Conservation (phyloP, 306 rosid genomes). For the Cucurbita ficifolia region DNA sequence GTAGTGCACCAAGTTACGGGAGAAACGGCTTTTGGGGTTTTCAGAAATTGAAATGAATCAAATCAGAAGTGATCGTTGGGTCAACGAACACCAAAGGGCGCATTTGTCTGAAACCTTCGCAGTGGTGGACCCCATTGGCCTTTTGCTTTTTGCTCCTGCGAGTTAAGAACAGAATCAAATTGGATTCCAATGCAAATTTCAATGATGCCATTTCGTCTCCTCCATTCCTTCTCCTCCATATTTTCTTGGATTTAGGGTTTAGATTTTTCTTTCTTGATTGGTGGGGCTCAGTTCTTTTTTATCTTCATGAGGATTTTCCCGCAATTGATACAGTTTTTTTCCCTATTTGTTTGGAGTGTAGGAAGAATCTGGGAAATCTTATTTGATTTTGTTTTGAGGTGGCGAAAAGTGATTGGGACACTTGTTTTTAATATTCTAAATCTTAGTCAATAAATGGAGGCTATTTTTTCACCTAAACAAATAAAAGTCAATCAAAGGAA, state of each 20-base stretch:
- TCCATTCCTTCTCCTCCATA: not conserved
- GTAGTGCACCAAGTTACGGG: not conserved
- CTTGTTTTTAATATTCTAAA: not conserved
- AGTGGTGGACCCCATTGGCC: conserved; percentile 8
- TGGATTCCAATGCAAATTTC: no score
- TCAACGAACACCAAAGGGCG: not conserved
- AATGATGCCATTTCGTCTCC: not conserved
- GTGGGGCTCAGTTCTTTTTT: not conserved
- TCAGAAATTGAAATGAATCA: not conserved
- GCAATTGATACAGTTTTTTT: not conserved
- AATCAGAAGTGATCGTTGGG: not conserved
- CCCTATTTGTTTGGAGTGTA: not conserved
- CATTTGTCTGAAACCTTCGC: not conserved
- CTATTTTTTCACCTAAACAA: not conserved
- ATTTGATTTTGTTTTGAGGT: not conserved
- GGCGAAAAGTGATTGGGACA: not conserved
- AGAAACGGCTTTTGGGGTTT: not conserved
- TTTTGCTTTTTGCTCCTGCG: not conserved
- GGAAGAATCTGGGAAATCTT: not conserved
- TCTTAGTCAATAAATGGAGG: not conserved
- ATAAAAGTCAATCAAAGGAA: not conserved
- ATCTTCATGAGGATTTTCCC: not conserved
- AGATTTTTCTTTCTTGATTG: not conserved
- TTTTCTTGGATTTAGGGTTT: not conserved
- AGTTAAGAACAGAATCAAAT: not conserved